Conservation (phyloP, 1,284 basidiomycete species). For the Sporisorium exsertum region DNA sequence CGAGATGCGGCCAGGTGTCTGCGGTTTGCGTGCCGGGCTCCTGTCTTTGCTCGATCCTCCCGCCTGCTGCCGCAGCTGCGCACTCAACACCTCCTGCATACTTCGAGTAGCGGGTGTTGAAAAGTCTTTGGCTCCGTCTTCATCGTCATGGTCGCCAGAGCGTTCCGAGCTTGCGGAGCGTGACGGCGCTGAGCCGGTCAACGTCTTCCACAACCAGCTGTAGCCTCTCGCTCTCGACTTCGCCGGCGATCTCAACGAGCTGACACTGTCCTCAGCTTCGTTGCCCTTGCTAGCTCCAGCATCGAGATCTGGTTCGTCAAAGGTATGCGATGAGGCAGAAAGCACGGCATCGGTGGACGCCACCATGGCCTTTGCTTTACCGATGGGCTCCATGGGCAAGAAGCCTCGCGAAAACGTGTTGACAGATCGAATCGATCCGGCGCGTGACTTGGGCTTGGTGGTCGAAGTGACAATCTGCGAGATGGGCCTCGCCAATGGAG, state of each 20-base stretch:
- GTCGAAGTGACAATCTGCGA: constrained; percentile 40
- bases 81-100: constrained; percentile 56
- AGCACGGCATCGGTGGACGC: constrained; percentile 51
- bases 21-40: constrained; percentile 28
- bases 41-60: constrained; percentile 21
- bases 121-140: constrained; percentile 3
- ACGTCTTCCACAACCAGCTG: constrained; percentile 58
- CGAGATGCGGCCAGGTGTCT: constrained; percentile 23
- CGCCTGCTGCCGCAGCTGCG: constrained; percentile 44
- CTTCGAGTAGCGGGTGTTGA: constrained; percentile 55
- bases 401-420: constrained; percentile 51
- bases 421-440: constrained; percentile 53
- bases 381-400: constrained; percentile 56
- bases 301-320: constrained; percentile 22
- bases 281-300: neutral
- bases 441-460: constrained; percentile 33
- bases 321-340: constrained; percentile 37
- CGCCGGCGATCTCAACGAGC: constrained; percentile 20
- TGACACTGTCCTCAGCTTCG: constrained; percentile 30
- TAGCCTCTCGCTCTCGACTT: constrained; percentile 28
- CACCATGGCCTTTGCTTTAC: constrained; percentile 58
- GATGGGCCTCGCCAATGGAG: constrained; percentile 26
- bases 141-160: constrained; percentile 4
- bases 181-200: constrained; percentile 36
- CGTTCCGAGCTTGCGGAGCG: constrained; percentile 8